Evolutionary conservation across 2,329 filamentous ascomycete genomes (phyloP), one percentile per base, ranked within the genome.

Genomic region (Fusarium circinatum): DNA sequence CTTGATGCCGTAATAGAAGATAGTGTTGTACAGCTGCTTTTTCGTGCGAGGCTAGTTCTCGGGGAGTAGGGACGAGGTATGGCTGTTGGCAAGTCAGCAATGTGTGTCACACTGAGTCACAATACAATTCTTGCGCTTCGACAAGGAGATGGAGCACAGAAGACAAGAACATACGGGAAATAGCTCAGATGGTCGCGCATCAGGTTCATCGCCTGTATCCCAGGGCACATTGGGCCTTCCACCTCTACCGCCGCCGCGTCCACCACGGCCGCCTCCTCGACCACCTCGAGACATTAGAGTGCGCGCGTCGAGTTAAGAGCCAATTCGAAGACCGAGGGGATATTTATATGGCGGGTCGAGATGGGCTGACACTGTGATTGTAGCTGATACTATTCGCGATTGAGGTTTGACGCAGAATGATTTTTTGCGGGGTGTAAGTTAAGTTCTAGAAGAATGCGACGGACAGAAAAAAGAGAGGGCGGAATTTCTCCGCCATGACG

Each of bases 121-220:
- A n/a, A 22, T 13, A 32, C 39, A n/a, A 18, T 13, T 59, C 28
- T 44, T 47, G 59, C 32, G 45, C 36, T 51, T 34, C 5, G 5
- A 26, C 6, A 20, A 9, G 8, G 20, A 38, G 22, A 17, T 11
- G 24, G 30, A 13, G 67, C 13, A 28, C 10, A 15, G 10, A 30
- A 24, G 38, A n/a, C 13, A 30, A 7, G 30, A 52, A 76, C 85
- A 68, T 79, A 89, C 88, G 1, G 89, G 89, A 68, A 90, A 90
- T 15, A 89, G 85, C 73, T 90, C 89, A n/a, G 87, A 87, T 12
- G 89, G 89, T 38, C 87, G 84, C 58, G 85, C 85, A 78, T 89
- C 87, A 14, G 87, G 86, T 72, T 90, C 89, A 71, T 89, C 87
- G 45, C 85, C 83, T 24, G 81, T 84, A 49, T 86, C 85, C 86